Conservation (phyloP, 371 early-diverging fungal genomes). For the Fennellomyces sp. region DNA sequence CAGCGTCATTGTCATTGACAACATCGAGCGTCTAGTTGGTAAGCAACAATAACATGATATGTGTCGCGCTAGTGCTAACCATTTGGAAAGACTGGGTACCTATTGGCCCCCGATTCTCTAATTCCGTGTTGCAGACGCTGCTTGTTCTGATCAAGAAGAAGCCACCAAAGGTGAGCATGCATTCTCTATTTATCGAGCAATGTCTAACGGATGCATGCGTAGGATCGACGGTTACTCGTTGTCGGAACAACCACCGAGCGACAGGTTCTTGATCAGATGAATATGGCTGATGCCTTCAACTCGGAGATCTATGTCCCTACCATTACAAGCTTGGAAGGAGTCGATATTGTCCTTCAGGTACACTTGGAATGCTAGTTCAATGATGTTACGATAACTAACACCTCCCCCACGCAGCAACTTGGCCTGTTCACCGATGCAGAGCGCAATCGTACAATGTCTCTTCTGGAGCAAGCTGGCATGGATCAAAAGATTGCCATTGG, state of each 20-base stretch:
- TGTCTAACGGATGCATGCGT: no score
- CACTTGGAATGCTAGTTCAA: slow-evolving; percentile 5
- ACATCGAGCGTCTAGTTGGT: slow-evolving; percentile 94
- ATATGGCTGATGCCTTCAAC: slow-evolving; percentile 85
- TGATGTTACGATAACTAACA: background rate
- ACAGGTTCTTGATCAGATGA: slow-evolving; percentile 85
- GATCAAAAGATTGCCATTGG: slow-evolving; percentile 77
- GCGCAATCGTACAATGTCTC: slow-evolving; percentile 49
- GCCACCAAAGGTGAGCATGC: slow-evolving; percentile 77
- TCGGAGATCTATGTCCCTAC: slow-evolving; percentile 83
- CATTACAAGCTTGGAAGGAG: slow-evolving; percentile 55
- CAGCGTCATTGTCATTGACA: slow-evolving; percentile 97
- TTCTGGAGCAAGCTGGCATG: slow-evolving; percentile 57
- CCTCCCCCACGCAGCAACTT: slow-evolving; percentile 34
- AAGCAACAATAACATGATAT: slow-evolving; percentile 4
- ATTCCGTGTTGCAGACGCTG: slow-evolving; percentile 95
- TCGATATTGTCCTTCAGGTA: slow-evolving; percentile 75
- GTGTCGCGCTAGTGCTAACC: background rate
- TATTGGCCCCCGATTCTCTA: slow-evolving; percentile 99
- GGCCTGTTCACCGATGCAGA: slow-evolving; percentile 69
- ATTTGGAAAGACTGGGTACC: slow-evolving; percentile 87
- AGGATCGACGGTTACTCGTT: slow-evolving; percentile 80
- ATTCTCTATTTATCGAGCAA: background rate
- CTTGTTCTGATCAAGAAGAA: slow-evolving; percentile 89
- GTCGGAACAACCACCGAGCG: slow-evolving; percentile 86